phyloP scores from a whole-genome alignment of 176 grass and related monocot species.

The Leersia perrieri region DNA sequence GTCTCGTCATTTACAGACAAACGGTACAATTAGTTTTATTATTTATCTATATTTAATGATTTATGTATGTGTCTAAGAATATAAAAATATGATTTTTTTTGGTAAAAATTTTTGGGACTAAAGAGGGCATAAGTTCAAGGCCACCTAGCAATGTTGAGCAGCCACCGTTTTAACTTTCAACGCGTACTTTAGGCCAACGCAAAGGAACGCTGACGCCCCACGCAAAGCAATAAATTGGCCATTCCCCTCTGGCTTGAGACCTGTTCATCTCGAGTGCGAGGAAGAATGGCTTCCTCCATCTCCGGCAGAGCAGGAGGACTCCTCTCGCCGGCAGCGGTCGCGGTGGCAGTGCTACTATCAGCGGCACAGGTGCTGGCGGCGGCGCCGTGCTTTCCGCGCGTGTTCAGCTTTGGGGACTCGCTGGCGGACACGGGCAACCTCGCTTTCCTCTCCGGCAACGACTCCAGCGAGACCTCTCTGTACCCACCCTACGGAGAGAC shows the following conservation, averaged over 20 bases:
- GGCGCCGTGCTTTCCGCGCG: conserved; percentile 43
- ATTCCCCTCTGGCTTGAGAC: too few relatives aligned
- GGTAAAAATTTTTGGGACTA: too few relatives aligned
- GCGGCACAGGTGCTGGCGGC: background rate
- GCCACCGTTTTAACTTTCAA: too few relatives aligned
- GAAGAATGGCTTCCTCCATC: conserved; percentile 24
- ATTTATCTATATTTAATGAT: too few relatives aligned
- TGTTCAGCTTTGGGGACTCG: conserved; percentile 71
- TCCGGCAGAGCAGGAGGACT: background rate
- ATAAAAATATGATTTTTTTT: too few relatives aligned
- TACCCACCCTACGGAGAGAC: conserved; percentile 57
- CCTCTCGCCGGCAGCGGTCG: background rate
- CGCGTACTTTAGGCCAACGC: too few relatives aligned
- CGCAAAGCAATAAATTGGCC: too few relatives aligned
- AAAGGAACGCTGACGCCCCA: too few relatives aligned
- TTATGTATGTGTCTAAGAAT: too few relatives aligned
- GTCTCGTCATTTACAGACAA: too few relatives aligned
- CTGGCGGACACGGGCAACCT: conserved; percentile 62
- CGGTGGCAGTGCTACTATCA: background rate
- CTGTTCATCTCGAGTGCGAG: background rate
- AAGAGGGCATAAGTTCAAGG: background rate
- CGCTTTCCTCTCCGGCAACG: conserved; percentile 1
- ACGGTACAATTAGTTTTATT: too few relatives aligned
- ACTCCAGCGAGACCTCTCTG: background rate
- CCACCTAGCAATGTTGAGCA: background rate